Conservation (phyloP, 257 asterid species). For the Linderniella brevidens region DNA sequence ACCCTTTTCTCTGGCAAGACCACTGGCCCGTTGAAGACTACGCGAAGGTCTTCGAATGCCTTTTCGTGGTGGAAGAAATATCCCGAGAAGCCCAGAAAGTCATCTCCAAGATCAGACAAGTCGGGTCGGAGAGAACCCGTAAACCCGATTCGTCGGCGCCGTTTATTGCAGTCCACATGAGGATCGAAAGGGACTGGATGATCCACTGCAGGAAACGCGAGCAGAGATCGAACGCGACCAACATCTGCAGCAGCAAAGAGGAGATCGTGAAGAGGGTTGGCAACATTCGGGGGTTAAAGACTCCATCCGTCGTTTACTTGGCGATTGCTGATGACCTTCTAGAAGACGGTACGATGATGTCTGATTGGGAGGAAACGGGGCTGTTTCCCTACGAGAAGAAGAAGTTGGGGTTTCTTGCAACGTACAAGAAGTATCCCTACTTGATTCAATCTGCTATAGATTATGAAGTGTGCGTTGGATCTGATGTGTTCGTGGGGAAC, state of each 20-base stretch:
- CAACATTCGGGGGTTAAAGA: constrained; percentile 32
- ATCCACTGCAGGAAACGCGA: constrained; percentile 80
- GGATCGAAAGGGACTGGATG: constrained; percentile 91
- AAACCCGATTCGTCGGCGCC: constrained; percentile 18
- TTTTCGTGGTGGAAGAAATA: constrained; percentile 55
- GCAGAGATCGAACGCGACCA: constrained; percentile 38
- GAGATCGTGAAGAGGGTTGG: constrained; percentile 58
- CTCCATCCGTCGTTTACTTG: constrained; percentile 40
- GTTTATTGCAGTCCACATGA: constrained; percentile 79
- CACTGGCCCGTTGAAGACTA: constrained; percentile 84
- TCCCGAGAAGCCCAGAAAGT: constrained; percentile 66
- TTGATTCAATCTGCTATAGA: constrained; percentile 76
- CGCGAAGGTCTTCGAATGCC: constrained; percentile 59
- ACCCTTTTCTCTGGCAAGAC: constrained; percentile 89
- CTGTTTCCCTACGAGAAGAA: constrained; percentile 61
- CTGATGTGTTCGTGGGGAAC: constrained; percentile 74
- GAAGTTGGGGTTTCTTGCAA: constrained; percentile 38
- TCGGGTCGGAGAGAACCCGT: constrained; percentile 17
- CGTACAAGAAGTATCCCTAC: constrained; percentile 54
- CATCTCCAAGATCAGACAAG: constrained; percentile 22
- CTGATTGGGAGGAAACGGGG: constrained; percentile 56
- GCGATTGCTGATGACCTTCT: constrained; percentile 91
- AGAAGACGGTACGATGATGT: constrained; percentile 40
- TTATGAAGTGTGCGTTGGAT: constrained; percentile 78
- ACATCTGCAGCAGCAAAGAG: constrained; percentile 67